phyloP scores from a whole-genome alignment of 495 filamentous ascomycete genomes.

The Mytilinidion resinicola region DNA sequence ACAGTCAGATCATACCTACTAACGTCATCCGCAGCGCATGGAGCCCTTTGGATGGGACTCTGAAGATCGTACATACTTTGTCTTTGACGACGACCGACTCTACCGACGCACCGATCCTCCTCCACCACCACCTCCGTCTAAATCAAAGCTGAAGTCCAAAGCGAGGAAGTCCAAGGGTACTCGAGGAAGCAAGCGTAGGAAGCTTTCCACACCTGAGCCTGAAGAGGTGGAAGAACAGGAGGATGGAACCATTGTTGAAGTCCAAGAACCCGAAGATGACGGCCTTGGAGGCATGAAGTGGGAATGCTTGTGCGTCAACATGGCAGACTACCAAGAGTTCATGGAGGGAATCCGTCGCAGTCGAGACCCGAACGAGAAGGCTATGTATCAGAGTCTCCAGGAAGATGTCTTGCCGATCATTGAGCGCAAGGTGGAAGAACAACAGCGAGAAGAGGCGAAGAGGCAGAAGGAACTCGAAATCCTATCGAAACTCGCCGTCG shows the following conservation, averaged over 20 bases:
- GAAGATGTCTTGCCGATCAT: conserved; percentile 76
- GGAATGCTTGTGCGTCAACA: conserved; percentile 81
- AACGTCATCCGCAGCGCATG: conserved; percentile 57
- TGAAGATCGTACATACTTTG: conserved; percentile 76
- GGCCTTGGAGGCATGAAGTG: conserved; percentile 69
- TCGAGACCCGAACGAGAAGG: conserved; percentile 76
- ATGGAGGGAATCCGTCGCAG: conserved; percentile 62
- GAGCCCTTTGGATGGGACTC: conserved; percentile 86
- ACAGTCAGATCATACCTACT: neutral
- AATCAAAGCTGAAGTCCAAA: conserved; percentile 52
- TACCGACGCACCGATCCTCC: conserved; percentile 72
- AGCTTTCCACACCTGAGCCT: conserved; percentile 46
- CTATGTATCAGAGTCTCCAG: conserved; percentile 58
- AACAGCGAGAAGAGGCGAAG: conserved; percentile 60
- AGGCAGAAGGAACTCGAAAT: conserved; percentile 74
- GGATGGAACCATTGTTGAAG: conserved; percentile 39
- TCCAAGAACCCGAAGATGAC: conserved; percentile 47
- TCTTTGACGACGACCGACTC: conserved; percentile 88
- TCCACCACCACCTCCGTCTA: conserved; percentile 50
- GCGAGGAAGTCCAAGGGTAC: conserved; percentile 65
- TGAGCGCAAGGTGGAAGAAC: conserved; percentile 71
- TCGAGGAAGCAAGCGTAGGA: conserved; percentile 68
- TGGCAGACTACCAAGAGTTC: conserved; percentile 69
- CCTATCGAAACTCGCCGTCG: conserved; percentile 78
- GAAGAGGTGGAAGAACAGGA: conserved; percentile 52